Evolutionary conservation across 495 filamentous ascomycete genomes (phyloP).

Genomic region (Rhizodiscina lignyota): DNA sequence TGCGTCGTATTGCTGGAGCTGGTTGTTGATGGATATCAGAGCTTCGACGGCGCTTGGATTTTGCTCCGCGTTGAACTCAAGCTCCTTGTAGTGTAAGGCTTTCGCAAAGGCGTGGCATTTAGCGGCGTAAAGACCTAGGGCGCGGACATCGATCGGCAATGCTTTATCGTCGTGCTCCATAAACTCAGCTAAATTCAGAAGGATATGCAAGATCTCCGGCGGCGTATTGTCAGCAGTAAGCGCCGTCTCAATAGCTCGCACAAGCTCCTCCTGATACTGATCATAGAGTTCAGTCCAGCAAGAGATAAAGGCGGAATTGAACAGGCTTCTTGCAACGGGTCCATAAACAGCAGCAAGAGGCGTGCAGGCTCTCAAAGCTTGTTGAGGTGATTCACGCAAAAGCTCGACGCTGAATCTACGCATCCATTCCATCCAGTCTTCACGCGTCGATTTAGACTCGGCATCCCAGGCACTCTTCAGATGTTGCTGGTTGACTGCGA

Average conservation of each 20-base stretch:
- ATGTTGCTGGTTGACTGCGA: constrained; percentile 92
- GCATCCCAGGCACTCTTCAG: constrained; percentile 96
- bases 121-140: constrained; percentile 77
- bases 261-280: constrained; percentile 85
- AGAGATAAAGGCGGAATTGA: constrained; percentile 96
- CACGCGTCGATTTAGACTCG: constrained; percentile 80
- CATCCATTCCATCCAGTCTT: constrained; percentile 99
- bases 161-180: constrained; percentile 99
- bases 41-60: constrained; percentile 92
- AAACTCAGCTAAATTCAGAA: constrained; percentile 94
- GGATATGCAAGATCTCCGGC: constrained; percentile 81
- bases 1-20: constrained; percentile 91
- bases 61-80: constrained; percentile 95
- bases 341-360: constrained; percentile 80
- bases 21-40: constrained; percentile 95
- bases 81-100: constrained; percentile 94
- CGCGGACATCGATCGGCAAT: constrained; percentile 88
- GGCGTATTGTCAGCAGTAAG: constrained; percentile 86
- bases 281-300: constrained; percentile 98
- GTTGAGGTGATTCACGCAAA: constrained; percentile 87
- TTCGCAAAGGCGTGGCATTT: constrained; percentile 97
- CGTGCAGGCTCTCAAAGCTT: constrained; percentile 83
- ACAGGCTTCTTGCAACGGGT: constrained; percentile 78
- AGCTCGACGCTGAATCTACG: constrained; percentile 89
- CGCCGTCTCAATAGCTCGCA: constrained; percentile 87